Evolutionary conservation across 202 grass and related monocot genomes (phyloP).

Genomic region (Alloteropsis angusta): DNA sequence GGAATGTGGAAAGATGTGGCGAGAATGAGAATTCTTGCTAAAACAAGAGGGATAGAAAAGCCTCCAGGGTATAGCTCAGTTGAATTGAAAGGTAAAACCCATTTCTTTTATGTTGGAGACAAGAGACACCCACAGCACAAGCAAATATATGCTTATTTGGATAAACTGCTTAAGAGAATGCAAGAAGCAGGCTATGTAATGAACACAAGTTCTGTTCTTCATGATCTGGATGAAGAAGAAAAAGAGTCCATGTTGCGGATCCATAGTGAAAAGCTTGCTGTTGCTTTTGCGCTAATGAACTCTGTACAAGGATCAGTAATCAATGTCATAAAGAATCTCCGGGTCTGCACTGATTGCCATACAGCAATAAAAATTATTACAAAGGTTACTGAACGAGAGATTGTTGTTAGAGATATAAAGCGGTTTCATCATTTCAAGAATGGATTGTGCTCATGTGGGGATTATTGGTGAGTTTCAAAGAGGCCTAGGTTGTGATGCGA

Average conservation of each 20-base stretch:
- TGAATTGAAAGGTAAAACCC: conserved; percentile 67
- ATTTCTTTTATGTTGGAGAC: conserved; percentile 88
- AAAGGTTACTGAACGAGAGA: conserved; percentile 51
- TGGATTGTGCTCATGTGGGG: conserved; percentile 71
- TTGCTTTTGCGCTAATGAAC: conserved; percentile 82
- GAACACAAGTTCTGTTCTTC: conserved; percentile 66
- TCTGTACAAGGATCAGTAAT: conserved; percentile 49
- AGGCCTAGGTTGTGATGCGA: neutral
- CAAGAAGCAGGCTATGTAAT: conserved; percentile 69
- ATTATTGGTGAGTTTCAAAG: conserved; percentile 60
- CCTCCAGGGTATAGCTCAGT: conserved; percentile 78
- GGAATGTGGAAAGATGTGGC: conserved; percentile 76
- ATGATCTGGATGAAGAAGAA: conserved; percentile 89
- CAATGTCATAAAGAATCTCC: conserved; percentile 81
- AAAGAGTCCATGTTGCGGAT: conserved; percentile 56
- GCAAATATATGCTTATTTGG: conserved; percentile 68
- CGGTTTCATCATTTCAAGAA: conserved; percentile 84
- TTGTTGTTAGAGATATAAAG: conserved; percentile 70
- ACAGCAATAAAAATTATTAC: conserved; percentile 65
- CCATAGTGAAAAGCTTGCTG: conserved; percentile 84
- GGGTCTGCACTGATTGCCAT: conserved; percentile 80
- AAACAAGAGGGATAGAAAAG: conserved; percentile 61
- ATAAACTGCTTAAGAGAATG: conserved; percentile 59
- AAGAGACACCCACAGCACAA: conserved; percentile 58
- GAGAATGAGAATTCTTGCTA: conserved; percentile 60